Percentiles rank a stretch among this genome's conserved stretches.
phyloP scores from a whole-genome alignment of 2,329 filamentous ascomycete species.

The Magnaporthiopsis poae region DNA sequence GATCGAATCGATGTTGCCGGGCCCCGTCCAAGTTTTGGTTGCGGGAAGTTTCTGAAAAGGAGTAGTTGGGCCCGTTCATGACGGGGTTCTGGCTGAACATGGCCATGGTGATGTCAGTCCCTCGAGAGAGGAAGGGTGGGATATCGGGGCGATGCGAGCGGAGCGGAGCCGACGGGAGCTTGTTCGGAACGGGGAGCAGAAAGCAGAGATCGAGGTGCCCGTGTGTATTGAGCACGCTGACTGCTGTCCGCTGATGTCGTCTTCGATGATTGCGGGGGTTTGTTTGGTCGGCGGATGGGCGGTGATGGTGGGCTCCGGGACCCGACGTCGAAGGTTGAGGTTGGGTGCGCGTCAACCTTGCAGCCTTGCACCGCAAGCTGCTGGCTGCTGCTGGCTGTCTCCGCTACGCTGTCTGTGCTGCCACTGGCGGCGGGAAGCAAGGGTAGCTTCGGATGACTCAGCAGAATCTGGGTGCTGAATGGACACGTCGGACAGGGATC shows the following conservation, averaged over 20 bases:
- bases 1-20: slow-evolving; percentile 78
- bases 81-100: slow-evolving; percentile 63
- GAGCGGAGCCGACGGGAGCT: not conserved
- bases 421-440: slow-evolving; percentile 10
- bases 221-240: not conserved
- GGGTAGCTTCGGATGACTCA: slow-evolving; percentile 35
- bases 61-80: slow-evolving; percentile 61
- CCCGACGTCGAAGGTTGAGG: slow-evolving; percentile 3
- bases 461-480: slow-evolving; percentile 8
- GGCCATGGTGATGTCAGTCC: slow-evolving; percentile 38
- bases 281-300: not conserved
- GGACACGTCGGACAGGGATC: not conserved
- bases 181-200: not conserved
- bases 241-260: not conserved
- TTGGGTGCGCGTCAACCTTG: slow-evolving; percentile 30
- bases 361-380: slow-evolving; percentile 34
- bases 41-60: slow-evolving; percentile 52
- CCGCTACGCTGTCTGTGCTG: not conserved
- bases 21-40: slow-evolving; percentile 40
- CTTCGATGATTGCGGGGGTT: not conserved
- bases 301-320: not conserved
- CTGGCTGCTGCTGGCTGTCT: slow-evolving; percentile 3
- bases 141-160: not conserved
- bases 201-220: not conserved
- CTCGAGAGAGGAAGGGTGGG: not conserved